Percentiles rank a stretch among this genome's conserved stretches.
These are phyloP conservation scores for Tieghemiomyces parasiticus DNA, from an alignment of 192 early-diverging fungal species.

Conservation along the genomic window DNA sequence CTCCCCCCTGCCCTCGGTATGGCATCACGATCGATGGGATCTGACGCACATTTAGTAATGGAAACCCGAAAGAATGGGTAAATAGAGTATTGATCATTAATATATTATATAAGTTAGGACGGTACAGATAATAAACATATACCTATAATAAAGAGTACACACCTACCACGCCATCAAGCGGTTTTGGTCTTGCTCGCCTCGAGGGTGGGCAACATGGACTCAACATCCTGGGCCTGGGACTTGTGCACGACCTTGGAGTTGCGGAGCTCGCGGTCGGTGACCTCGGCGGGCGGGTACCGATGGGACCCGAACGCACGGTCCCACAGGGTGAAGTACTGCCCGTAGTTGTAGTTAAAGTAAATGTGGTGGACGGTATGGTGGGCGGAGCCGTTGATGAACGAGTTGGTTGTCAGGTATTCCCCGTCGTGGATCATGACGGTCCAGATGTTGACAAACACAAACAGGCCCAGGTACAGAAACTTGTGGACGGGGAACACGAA, in stretches of 20 bases:
- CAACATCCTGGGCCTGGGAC: slow-evolving; percentile 46
- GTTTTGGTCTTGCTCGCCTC: neutral
- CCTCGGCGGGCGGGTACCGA: slow-evolving; percentile 47
- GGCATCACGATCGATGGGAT: neutral
- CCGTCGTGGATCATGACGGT: slow-evolving; percentile 97
- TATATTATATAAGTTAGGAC: neutral
- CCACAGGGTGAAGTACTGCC: slow-evolving; percentile 97
- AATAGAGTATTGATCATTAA: neutral
- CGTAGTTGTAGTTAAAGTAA: slow-evolving; percentile 99
- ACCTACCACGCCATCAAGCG: neutral
- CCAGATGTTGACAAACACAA: slow-evolving; percentile 87
- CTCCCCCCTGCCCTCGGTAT: too few relatives aligned
- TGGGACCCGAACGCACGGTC: slow-evolving; percentile 55
- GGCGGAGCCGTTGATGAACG: slow-evolving; percentile 72
- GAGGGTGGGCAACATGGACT: slow-evolving; percentile 19
- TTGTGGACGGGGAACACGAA: slow-evolving; percentile 86
- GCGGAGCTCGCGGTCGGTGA: slow-evolving; percentile 40
- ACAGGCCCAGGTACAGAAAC: slow-evolving; percentile 73
- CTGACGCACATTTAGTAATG: neutral
- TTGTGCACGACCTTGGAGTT: slow-evolving; percentile 46
- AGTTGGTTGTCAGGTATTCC: slow-evolving; percentile 50
- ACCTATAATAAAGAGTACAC: neutral
- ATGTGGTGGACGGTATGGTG: slow-evolving; percentile 97
- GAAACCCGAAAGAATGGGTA: neutral
- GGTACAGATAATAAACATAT: neutral